Conservation (phyloP, 495 filamentous ascomycete species). For the Annulohypoxylon moriforme region DNA sequence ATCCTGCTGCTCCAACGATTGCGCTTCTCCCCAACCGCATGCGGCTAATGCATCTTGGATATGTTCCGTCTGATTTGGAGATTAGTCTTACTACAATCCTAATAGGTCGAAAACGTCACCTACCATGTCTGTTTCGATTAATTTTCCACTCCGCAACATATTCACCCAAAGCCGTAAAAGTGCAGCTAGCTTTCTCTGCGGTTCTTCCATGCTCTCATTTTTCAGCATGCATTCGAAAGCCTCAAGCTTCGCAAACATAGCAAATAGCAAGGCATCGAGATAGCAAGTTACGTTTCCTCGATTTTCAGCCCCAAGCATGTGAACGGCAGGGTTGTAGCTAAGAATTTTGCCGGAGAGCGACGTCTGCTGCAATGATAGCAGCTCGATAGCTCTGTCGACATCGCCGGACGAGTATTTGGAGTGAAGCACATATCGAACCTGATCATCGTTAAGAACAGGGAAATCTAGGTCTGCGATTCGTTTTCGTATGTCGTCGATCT, state of each 20-base stretch:
- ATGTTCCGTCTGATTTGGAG: slow-evolving; percentile 72
- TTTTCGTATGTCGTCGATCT: slow-evolving; percentile 68
- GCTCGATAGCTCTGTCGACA: slow-evolving; percentile 76
- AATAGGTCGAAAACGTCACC: slow-evolving; percentile 34
- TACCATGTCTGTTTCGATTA: slow-evolving; percentile 90
- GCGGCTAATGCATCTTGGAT: slow-evolving; percentile 84
- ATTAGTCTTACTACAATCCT: slow-evolving; percentile 48
- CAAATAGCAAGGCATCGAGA: slow-evolving; percentile 90
- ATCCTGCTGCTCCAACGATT: slow-evolving; percentile 83
- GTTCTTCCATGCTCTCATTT: slow-evolving; percentile 69
- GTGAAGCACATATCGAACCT: slow-evolving; percentile 76
- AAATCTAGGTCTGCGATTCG: slow-evolving; percentile 65
- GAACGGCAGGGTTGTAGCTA: slow-evolving; percentile 73
- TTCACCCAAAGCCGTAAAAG: slow-evolving; percentile 93
- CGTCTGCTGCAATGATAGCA: slow-evolving; percentile 79
- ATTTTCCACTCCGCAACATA: slow-evolving; percentile 81
- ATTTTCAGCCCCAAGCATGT: slow-evolving; percentile 88
- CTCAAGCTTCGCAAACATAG: slow-evolving; percentile 91
- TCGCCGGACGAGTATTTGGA: slow-evolving; percentile 74
- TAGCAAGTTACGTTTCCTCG: slow-evolving; percentile 89
- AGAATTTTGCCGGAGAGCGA: slow-evolving; percentile 84
- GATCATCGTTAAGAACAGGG: slow-evolving; percentile 65
- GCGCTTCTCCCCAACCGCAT: slow-evolving; percentile 92
- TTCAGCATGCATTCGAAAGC: slow-evolving; percentile 91
- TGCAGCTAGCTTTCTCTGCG: slow-evolving; percentile 75